Evolutionary conservation across 768 basidiomycete genomes (phyloP).

Genomic region (Arthromyces matolae): DNA sequence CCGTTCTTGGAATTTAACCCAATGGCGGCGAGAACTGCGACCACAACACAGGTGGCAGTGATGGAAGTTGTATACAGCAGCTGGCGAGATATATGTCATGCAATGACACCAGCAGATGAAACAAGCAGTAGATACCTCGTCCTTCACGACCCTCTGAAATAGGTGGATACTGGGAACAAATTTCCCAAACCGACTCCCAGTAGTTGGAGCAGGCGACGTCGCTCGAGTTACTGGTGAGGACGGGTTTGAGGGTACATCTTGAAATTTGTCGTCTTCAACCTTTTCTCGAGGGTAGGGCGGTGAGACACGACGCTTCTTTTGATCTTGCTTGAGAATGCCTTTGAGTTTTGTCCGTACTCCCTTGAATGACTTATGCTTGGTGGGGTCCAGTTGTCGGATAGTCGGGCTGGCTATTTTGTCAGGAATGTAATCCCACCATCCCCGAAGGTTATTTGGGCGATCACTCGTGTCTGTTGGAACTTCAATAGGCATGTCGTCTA

Average conservation of each 20-base stretch:
- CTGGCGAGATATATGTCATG: constrained; percentile 26
- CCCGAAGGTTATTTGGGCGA: constrained; percentile 28
- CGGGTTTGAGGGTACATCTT: background rate
- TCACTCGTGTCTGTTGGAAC: constrained; percentile 24
- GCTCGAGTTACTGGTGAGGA: constrained; percentile 9
- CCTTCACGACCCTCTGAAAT: constrained; percentile 53
- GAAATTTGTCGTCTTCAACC: background rate
- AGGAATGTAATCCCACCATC: constrained; percentile 58
- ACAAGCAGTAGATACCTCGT: constrained; percentile 46
- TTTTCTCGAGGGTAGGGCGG: background rate
- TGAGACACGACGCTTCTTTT: background rate
- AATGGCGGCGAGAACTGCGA: constrained; percentile 46
- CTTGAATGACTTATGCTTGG: constrained; percentile 1
- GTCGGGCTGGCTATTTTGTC: constrained; percentile 14
- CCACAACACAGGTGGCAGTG: constrained; percentile 43
- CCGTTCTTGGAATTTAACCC: constrained; percentile 45
- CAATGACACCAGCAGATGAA: background rate
- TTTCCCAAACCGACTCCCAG: constrained; percentile 41
- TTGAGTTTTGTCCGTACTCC: constrained; percentile 3
- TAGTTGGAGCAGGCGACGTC: constrained; percentile 27
- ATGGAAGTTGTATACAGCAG: constrained; percentile 53
- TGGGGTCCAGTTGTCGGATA: background rate
- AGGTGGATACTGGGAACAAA: constrained; percentile 51
- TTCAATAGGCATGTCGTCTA: constrained; percentile 36
- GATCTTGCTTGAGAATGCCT: background rate